Conservation (phyloP, 345 rosid species). For the Citrus sinensis region DVS_A1.0 CM039162.1:31903001-31903500, state of each 20-base stretch:
- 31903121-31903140: not conserved
- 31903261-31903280: no score
- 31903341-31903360: constrained; percentile 23
- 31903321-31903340: constrained; percentile 20
- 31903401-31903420: constrained; percentile 6
- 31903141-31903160: not conserved
- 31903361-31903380: constrained; percentile 40
- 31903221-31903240: not conserved
- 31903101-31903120: not conserved
- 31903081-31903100: not conserved
- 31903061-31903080: not conserved
- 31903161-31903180: not conserved
- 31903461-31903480: constrained; percentile 1
- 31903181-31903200: not conserved
- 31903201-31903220: not conserved
- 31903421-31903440: constrained; percentile 20
- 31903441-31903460: constrained; percentile 2
- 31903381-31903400: constrained; percentile 10
- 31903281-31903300: not conserved
- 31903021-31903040: not conserved
- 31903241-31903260: not conserved
- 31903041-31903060: not conserved
- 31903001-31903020: no score
- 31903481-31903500: constrained; percentile 33
- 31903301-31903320: constrained; percentile 11